These are phyloP conservation scores for Hypoxylon lienhwacheense DNA, from an alignment of 495 filamentous ascomycete genomes.

Conservation along the genomic window DNA sequence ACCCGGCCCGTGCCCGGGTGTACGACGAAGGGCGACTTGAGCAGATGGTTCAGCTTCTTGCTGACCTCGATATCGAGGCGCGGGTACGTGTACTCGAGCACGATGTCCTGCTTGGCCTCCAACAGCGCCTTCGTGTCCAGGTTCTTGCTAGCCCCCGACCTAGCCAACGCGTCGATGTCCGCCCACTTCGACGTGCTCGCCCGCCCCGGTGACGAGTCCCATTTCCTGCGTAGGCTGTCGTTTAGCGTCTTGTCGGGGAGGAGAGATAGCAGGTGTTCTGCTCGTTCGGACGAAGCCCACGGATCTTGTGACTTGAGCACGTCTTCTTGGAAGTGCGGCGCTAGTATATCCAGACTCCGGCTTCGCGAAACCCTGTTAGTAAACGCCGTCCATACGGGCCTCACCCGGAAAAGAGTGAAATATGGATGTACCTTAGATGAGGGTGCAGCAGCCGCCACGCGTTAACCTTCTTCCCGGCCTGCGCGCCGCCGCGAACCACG, in stretches of 20 bases:
- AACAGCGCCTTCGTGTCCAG: slow-evolving; percentile 66
- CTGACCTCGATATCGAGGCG: slow-evolving; percentile 93
- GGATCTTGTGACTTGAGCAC: slow-evolving; percentile 86
- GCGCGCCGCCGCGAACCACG: slow-evolving; percentile 76
- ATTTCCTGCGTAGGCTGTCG: slow-evolving; percentile 80
- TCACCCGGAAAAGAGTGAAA: background rate
- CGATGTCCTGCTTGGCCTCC: slow-evolving; percentile 92
- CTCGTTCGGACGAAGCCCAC: slow-evolving; percentile 66
- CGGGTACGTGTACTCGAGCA: slow-evolving; percentile 98
- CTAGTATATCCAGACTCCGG: slow-evolving; percentile 75
- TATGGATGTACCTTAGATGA: slow-evolving; percentile 65
- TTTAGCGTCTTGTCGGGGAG: slow-evolving; percentile 76
- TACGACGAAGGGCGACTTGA: slow-evolving; percentile 94
- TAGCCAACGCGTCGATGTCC: slow-evolving; percentile 85
- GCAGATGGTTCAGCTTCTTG: slow-evolving; percentile 95
- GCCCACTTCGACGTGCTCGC: slow-evolving; percentile 81
- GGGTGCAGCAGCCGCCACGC: slow-evolving; percentile 85
- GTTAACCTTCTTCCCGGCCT: slow-evolving; percentile 86
- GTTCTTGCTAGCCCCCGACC: slow-evolving; percentile 65
- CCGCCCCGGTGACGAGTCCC: slow-evolving; percentile 79
- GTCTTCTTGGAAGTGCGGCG: slow-evolving; percentile 71
- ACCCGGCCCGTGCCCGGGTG: slow-evolving; percentile 92
- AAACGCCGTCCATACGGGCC: background rate
- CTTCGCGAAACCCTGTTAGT: slow-evolving; percentile 41
- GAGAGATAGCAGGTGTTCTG: slow-evolving; percentile 72